A percentile compares a stretch with the other conserved stretches of the same genome.
These are phyloP conservation scores for Parafenestella ontariensis DNA, from an alignment of 2,329 filamentous ascomycete species.

Conservation along the genomic window DNA sequence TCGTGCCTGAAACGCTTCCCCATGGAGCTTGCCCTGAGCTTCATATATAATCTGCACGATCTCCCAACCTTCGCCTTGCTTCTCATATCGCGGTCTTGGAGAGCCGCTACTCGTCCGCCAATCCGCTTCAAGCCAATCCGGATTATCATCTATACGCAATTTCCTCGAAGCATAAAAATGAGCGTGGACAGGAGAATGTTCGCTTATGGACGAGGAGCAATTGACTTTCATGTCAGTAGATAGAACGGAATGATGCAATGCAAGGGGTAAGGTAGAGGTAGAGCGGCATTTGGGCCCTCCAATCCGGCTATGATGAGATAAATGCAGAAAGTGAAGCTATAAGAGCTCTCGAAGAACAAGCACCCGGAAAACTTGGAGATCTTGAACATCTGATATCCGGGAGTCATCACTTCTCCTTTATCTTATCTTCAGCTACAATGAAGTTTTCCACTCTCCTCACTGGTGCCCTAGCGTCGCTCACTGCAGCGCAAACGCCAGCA, in stretches of 20 bases:
- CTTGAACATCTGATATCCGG: not conserved
- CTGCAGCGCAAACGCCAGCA: conserved; percentile 25
- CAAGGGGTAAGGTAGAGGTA: not conserved
- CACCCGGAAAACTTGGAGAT: not conserved
- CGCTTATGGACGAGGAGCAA: not conserved
- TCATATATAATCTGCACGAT: conserved; percentile 6
- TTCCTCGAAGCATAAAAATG: not conserved
- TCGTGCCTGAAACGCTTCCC: not conserved
- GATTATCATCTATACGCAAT: conserved; percentile 3
- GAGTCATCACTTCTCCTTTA: not conserved
- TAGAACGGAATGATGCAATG: not conserved
- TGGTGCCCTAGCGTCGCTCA: conserved; percentile 13
- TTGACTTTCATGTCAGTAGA: not conserved
- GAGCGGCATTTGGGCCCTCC: not conserved
- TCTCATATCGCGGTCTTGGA: conserved; percentile 3
- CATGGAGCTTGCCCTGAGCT: not conserved
- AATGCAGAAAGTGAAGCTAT: not conserved
- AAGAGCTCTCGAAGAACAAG: not conserved
- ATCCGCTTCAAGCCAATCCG: not conserved
- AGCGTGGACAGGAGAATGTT: not conserved
- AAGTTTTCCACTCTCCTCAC: conserved; percentile 23
- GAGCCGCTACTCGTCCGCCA: conserved; percentile 1
- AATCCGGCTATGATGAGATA: not conserved
- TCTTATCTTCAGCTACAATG: conserved; percentile 17
- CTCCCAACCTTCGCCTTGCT: not conserved